A percentile compares a stretch with the other conserved stretches of the same genome.
Evolutionary conservation across 192 early-diverging fungal genomes (phyloP).

Genomic region (Coemansia sp.): DNA sequence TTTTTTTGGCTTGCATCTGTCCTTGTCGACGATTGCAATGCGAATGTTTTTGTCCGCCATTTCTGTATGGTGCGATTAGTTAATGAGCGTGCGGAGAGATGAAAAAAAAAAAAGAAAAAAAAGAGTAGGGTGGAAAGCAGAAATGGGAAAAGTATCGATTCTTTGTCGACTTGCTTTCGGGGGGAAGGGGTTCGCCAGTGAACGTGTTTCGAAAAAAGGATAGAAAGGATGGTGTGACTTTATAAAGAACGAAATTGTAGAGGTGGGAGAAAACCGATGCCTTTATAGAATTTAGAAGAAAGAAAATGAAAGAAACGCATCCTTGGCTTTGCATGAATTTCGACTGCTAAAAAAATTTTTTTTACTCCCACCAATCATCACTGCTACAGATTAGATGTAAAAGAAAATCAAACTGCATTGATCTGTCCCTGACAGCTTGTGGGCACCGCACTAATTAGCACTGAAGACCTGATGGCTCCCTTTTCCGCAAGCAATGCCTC

Average conservation of each 20-base stretch:
- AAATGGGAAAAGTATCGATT: background rate
- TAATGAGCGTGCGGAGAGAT: background rate
- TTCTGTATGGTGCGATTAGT: background rate
- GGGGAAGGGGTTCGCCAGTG: no score
- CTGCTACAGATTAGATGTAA: no score
- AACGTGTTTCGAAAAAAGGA: background rate
- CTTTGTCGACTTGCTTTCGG: background rate
- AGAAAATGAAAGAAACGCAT: no score
- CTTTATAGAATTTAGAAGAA: no score
- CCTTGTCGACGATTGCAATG: conserved; percentile 89
- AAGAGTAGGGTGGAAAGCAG: background rate
- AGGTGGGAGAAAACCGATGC: background rate
- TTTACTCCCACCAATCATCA: no score
- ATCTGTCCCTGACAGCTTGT: no score
- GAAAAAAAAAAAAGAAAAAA: conserved; percentile 13
- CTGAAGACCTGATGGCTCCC: no score
- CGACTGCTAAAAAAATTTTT: no score
- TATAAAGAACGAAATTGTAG: background rate
- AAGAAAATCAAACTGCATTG: no score
- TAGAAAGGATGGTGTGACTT: background rate
- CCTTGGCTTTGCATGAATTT: no score
- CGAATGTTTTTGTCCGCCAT: conserved; percentile 90
- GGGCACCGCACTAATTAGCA: no score
- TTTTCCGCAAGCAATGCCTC: no score
- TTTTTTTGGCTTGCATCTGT: conserved; percentile 99